Percentiles rank a stretch among this genome's conserved stretches.
Evolutionary conservation across 2,329 filamentous ascomycete genomes (phyloP).

Genomic region (Graphilbum fragrans): DNA sequence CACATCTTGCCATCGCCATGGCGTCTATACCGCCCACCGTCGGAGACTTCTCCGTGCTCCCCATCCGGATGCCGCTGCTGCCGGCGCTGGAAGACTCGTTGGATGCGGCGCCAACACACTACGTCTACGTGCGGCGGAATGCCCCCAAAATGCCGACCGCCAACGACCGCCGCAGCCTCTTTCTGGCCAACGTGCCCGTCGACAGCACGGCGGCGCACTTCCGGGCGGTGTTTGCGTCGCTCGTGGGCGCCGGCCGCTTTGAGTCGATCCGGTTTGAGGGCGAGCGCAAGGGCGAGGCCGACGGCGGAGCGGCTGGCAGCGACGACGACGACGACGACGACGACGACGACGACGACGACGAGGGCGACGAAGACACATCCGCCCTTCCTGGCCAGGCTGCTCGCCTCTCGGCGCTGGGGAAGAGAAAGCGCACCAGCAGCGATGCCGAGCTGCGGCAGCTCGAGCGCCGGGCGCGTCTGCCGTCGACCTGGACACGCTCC

Average conservation of each 20-base stretch:
- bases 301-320: conserved; percentile 17
- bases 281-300: conserved; percentile 18
- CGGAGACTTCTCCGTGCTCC: conserved; percentile 56
- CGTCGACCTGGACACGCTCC: conserved; percentile 59
- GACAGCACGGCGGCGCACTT: conserved; percentile 73
- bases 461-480: conserved; percentile 28
- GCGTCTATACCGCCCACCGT: conserved; percentile 23
- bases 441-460: conserved; percentile 17
- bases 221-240: conserved; percentile 58
- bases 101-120: conserved; percentile 53
- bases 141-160: conserved; percentile 64
- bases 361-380: conserved; percentile 30
- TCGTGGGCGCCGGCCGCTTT: conserved; percentile 68
- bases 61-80: conserved; percentile 52
- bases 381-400: too few species aligned
- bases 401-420: too few species aligned
- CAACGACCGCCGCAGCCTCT: conserved; percentile 68
- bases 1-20: conserved; percentile 22
- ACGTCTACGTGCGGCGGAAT: conserved; percentile 78
- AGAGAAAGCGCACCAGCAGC: too few species aligned
- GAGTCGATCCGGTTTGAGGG: conserved; percentile 67
- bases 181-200: conserved; percentile 78
- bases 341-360: conserved; percentile 18
- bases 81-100: conserved; percentile 35
- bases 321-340: conserved; percentile 7